Conservation (phyloP, 345 rosid genomes). For the Citrus cavaleriei region DNA sequence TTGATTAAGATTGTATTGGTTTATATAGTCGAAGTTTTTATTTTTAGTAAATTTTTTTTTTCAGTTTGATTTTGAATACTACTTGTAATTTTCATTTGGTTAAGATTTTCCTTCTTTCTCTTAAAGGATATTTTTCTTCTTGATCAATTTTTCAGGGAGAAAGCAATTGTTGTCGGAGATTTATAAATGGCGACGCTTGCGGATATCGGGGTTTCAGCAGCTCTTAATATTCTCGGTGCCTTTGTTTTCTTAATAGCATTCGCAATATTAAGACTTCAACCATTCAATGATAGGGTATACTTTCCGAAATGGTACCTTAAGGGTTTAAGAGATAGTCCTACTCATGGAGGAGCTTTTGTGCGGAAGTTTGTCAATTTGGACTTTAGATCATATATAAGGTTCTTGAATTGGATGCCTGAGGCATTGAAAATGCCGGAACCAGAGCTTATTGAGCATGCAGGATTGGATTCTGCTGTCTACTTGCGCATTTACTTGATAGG, state of each 20-base stretch:
- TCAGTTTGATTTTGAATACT: not conserved
- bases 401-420: constrained; percentile 90
- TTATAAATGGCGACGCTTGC: constrained; percentile 74
- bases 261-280: constrained; percentile 81
- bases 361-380: constrained; percentile 71
- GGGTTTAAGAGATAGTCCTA: constrained; percentile 72
- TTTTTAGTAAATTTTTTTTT: not conserved
- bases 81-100: not conserved
- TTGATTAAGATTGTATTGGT: not conserved
- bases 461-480: constrained; percentile 91
- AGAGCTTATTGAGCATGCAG: constrained; percentile 96
- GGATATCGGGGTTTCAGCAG: constrained; percentile 85
- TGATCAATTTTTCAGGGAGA: constrained; percentile 17
- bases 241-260: constrained; percentile 70
- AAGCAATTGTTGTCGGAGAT: constrained; percentile 2
- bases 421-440: constrained; percentile 94
- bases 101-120: not conserved
- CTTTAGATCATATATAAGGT: constrained; percentile 56
- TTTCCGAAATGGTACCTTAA: constrained; percentile 96
- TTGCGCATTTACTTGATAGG: constrained; percentile 92
- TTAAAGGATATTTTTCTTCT: not conserved
- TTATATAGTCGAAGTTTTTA: not conserved
- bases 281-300: constrained; percentile 92
- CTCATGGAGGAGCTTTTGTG: constrained; percentile 49
- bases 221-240: constrained; percentile 68